A percentile compares a stretch with the other conserved stretches of the same genome.
Evolutionary conservation across 805 yeast genomes (phyloP).

Genomic region (Ogataea salicorniae): DNA sequence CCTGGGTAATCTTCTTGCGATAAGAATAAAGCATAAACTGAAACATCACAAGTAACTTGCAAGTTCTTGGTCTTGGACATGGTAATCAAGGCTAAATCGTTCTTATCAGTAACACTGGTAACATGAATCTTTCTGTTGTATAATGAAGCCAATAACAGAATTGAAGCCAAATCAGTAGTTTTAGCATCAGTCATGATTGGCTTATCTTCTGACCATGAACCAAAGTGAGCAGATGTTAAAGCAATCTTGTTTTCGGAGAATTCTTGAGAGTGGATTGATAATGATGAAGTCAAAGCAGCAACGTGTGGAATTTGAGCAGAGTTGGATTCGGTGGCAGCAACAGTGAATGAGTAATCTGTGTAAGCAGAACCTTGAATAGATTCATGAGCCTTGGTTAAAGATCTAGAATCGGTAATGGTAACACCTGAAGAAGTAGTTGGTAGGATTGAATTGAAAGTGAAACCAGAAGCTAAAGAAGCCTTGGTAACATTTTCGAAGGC

Average conservation of each 20-base stretch:
- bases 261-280: slow-evolving; percentile 77
- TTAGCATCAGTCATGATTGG: slow-evolving; percentile 90
- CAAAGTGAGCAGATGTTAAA: slow-evolving; percentile 73
- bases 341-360: slow-evolving; percentile 78
- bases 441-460: slow-evolving; percentile 76
- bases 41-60: slow-evolving; percentile 84
- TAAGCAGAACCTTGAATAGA: slow-evolving; percentile 51
- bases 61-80: slow-evolving; percentile 81
- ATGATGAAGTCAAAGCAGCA: slow-evolving; percentile 64
- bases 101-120: slow-evolving; percentile 75
- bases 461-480: slow-evolving; percentile 76
- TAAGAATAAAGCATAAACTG: slow-evolving; percentile 73
- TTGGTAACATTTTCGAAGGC: slow-evolving; percentile 68
- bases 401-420: slow-evolving; percentile 56
- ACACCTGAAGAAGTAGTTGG: slow-evolving; percentile 66
- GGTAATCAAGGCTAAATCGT: slow-evolving; percentile 76
- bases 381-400: slow-evolving; percentile 61
- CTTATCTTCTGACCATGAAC: slow-evolving; percentile 77
- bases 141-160: slow-evolving; percentile 81
- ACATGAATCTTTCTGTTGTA: slow-evolving; percentile 83
- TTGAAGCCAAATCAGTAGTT: slow-evolving; percentile 89
- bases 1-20: slow-evolving; percentile 68
- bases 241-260: slow-evolving; percentile 65
- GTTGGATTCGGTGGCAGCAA: slow-evolving; percentile 77
- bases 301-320: slow-evolving; percentile 56